Percentiles rank a stretch among this genome's conserved stretches.
Evolutionary conservation across 371 early-diverging fungal genomes (phyloP).

Genomic region (Apophysomyces sp.): DNA sequence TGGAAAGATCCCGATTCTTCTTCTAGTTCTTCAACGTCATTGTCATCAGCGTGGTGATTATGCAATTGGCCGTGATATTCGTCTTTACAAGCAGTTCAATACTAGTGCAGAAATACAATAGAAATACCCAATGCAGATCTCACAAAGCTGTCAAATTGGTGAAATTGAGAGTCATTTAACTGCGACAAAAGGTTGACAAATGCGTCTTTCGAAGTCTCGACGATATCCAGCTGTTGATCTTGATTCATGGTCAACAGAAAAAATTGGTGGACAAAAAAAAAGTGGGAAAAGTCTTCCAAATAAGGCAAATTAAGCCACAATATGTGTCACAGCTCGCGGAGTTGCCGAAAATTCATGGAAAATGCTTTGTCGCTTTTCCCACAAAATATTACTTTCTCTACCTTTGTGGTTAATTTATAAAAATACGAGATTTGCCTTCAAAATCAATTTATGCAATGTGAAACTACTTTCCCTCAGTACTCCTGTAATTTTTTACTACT

Average conservation of each 20-base stretch:
- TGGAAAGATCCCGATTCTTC: constrained; percentile 29
- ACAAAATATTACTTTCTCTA: no score
- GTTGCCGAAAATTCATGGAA: no score
- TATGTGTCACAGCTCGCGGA: no score
- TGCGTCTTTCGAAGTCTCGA: constrained; percentile 50
- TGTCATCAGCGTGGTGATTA: constrained; percentile 18
- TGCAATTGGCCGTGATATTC: constrained; percentile 42
- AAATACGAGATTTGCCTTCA: no score
- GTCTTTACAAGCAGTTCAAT: constrained; percentile 17
- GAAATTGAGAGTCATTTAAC: constrained; percentile 48
- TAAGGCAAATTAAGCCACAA: no score
- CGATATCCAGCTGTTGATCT: constrained; percentile 10
- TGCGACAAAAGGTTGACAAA: constrained; percentile 53
- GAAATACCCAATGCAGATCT: constrained; percentile 51
- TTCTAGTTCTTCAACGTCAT: constrained; percentile 22
- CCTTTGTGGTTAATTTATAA: no score
- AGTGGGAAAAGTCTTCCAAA: no score
- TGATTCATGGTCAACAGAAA: neutral
- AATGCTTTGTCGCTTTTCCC: no score
- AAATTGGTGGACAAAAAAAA: no score
- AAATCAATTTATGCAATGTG: no score
- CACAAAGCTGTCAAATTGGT: constrained; percentile 56
- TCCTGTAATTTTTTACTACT: no score
- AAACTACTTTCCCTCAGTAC: no score
- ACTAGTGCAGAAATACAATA: neutral